Evolutionary conservation across 2,329 filamentous ascomycete genomes (phyloP), one percentile per base, ranked within the genome.

Genomic region (Fusarium anguioides): DNA sequence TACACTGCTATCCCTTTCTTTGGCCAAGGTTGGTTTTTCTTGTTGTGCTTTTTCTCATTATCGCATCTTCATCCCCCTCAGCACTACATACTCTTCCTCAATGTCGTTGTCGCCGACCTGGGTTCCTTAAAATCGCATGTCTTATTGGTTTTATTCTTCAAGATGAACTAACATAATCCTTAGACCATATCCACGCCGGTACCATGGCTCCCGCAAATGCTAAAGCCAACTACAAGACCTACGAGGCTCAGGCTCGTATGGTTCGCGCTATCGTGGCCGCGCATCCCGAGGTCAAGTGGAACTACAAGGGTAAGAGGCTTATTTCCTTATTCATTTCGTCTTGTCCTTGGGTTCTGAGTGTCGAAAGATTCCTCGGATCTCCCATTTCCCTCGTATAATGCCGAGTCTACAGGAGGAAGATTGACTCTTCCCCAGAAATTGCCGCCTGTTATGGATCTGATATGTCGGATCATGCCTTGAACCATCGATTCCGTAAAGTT

Each of bases 181-280:
- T 45, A 37, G n/a, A 21, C 42, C 33, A 45, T 27, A 49, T 33
- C 40, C 20, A 27, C 36, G 23, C 41, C 21, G 8, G 35, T 49
- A 66, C 6, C 14, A 87, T 87, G 85, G 78, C 84, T 6, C 75
- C 81, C 5, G 46, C 75, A 27, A 75, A 61, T 31, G 50, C 71
- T 50, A 82, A 82, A 53, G 81, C 84, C 15, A 89, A 87, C 68
- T 90, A 89, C 78, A 85, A 84, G 64, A 82, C 81, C 4, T 88
- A 87, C 73, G 87, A 90, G 74, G 81, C 84, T 0, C 86, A 87
- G 66, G 82, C 83, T 20, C 86, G 88, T 42, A 83, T 90, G 33
- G 79, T 90, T 4, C 84, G 86, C 3, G 87, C 88, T 7, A 83
- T 90, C 23, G 78, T 90, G 1, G 88, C 87, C 0, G 85, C 86